Evolutionary conservation across 2,329 filamentous ascomycete genomes (phyloP), one percentile per base, ranked within the genome.

Genomic region (Aureobasidium sp.): DNA sequence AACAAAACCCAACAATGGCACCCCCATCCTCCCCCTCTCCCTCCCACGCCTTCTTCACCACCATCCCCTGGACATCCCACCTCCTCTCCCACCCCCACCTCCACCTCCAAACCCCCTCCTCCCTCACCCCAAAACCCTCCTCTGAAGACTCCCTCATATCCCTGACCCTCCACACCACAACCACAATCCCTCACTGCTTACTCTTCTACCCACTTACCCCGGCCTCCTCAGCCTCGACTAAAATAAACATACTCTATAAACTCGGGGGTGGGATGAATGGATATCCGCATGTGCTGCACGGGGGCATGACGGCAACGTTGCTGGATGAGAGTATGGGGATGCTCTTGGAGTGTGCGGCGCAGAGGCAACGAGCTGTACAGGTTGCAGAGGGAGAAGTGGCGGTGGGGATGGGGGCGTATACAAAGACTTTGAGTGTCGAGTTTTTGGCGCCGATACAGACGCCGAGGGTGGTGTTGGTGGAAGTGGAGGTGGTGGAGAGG

Each of bases 321-420:
- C 68, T 87, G 23, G 84, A 87, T 66, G 84, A 87, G 67, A 70
- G 74, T 6, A 78, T 81, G 68, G 81, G 83, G 0, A 71, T 79
- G 6, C 63, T 84, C 19, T 71, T 82, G 10, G 72, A 73, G 2
- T 17, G 72, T 72, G 25, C 54, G 66, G 7, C 31, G 31, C 31
- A 33, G 59, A 57, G 6, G 4, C 17, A n/a, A 11, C 63, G 63
- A 11, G 61, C 57, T 17, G 60, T 60, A 19, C 63, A 64, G 2
- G 45, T 65, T 49, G 63, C 62, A 10, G 61, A 61, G 17, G 67
- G 68, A 2, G 68, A 70, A 57, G 46, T 65, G 21, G 60, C 64
- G 2, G 60, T 63, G 40, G 65, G 62, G 11, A 53, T 66, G 4
- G 67, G 69, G 17, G 70, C 74, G 17, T 74, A 80, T 67, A 83